Evolutionary conservation across 73 alveolate species (phyloP), one percentile per base, ranked within the genome.

Genomic region (Halteria grandinella): DNA sequence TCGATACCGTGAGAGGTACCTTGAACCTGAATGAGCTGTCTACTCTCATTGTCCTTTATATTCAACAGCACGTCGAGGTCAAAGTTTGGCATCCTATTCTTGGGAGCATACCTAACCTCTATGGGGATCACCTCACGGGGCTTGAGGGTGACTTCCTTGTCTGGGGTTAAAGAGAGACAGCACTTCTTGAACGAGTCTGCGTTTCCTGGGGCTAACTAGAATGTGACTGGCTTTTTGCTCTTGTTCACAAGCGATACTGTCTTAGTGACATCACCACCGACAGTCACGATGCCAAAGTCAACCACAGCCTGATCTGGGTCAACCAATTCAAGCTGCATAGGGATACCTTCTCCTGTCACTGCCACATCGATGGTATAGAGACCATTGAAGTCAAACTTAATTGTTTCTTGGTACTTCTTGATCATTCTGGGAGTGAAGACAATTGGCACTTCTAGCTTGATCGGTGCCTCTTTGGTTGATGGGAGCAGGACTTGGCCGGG

Each of bases 1-100:
- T 97, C 99, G 34, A 97, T 95, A 3, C 99, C 99, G 85, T 97
- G 97, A 12, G 99, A 95, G 15, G 97, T 98, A 55, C 99, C 99
- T 32, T 88, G 79, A 11, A 97, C 94, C 29, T 93, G 89, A 21
- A 97, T 69, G 51, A 97, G 79, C 72, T 97, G 89, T 66, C 96
- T 92, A 14, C 94, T 75, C 69, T 97, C 99, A 55, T 97, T 92
- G 62, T 96, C 95, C 72, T 93, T 95, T 51, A 97, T 93, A 74
- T 94, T 87, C 63, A 87, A 85, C 75, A 94, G 71, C 50, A 97
- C 54, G 66, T 95, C 98, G 77, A 91, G 95, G 15, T 90, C 89
- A 86, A 95, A 97, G 73, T 88, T 91, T 6, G 97, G 99, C 77
- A 97, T 89, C 79, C 99, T 92, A 41, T 86, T 86, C 80, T 91